A percentile compares a stretch with the other conserved stretches of the same genome.
phyloP scores from a whole-genome alignment of 1,284 basidiomycete genomes.

The Ustilago vetiveriae region DNA sequence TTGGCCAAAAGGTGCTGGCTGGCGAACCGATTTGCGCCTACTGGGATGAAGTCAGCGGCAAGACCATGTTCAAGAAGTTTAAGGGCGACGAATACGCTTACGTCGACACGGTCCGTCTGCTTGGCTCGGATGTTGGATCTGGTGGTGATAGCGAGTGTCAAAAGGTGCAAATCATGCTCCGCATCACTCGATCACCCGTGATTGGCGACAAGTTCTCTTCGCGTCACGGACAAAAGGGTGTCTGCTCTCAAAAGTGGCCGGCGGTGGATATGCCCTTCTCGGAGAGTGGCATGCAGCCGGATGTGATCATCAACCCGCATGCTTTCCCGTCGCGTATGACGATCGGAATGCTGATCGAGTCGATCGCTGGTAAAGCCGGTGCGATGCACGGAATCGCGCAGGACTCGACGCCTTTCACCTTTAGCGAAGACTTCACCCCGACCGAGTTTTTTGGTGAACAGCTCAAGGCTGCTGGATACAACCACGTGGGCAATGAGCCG shows the following conservation, averaged over 20 bases:
- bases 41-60: slow-evolving; percentile 83
- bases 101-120: slow-evolving; percentile 88
- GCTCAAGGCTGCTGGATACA: slow-evolving; percentile 91
- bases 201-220: slow-evolving; percentile 99
- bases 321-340: slow-evolving; percentile 99
- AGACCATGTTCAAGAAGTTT: slow-evolving; percentile 90
- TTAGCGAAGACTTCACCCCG: slow-evolving; percentile 93
- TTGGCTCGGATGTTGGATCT: slow-evolving; percentile 78
- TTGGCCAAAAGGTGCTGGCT: slow-evolving; percentile 77
- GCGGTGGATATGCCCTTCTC: slow-evolving; percentile 98
- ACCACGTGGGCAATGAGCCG: slow-evolving; percentile 98
- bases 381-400: slow-evolving; percentile 98
- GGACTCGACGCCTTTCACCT: slow-evolving; percentile 84
- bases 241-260: slow-evolving; percentile 99
- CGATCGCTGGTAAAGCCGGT: slow-evolving; percentile 97
- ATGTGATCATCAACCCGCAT: slow-evolving; percentile 99
- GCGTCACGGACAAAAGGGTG: slow-evolving; percentile 98
- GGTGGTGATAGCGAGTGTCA: slow-evolving; percentile 84
- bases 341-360: slow-evolving; percentile 99
- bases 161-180: slow-evolving; percentile 91
- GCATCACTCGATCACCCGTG: slow-evolving; percentile 92
- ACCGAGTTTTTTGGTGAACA: slow-evolving; percentile 98
- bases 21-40: slow-evolving; percentile 82
- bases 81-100: slow-evolving; percentile 94
- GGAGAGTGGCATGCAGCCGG: slow-evolving; percentile 98